phyloP scores from a whole-genome alignment of 495 filamentous ascomycete genomes.

The Thermothielavioides terrestris region DNA sequence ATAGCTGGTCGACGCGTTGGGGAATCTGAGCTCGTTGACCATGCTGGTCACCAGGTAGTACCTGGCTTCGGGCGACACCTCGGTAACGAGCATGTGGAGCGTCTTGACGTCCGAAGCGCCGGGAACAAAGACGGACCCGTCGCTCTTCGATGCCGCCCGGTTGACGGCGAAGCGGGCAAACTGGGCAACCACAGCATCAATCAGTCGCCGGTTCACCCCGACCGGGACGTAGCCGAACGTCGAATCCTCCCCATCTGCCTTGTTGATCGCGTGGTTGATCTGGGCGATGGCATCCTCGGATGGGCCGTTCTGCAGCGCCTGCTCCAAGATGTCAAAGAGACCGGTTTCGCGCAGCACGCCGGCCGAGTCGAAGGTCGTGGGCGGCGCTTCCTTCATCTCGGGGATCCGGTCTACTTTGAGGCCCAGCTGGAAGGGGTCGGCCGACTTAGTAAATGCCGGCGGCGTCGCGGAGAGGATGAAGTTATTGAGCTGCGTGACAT shows the following conservation, averaged over 20 bases:
- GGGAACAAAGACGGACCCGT: conserved; percentile 52
- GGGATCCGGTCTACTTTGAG: conserved; percentile 75
- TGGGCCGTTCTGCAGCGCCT: conserved; percentile 49
- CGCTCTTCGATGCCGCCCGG: conserved; percentile 47
- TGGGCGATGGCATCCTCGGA: conserved; percentile 61
- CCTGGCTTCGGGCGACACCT: conserved; percentile 64
- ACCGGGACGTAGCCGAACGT: conserved; percentile 56
- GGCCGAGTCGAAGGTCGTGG: conserved; percentile 50
- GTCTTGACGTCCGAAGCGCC: conserved; percentile 66
- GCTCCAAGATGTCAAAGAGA: conserved; percentile 61
- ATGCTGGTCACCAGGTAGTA: conserved; percentile 81
- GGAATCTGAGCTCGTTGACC: conserved; percentile 83
- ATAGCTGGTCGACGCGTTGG: conserved; percentile 84
- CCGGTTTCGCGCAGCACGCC: conserved; percentile 50
- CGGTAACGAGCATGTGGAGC: conserved; percentile 63
- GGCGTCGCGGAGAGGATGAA: conserved; percentile 80
- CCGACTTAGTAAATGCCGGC: conserved; percentile 61
- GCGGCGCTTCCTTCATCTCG: conserved; percentile 60
- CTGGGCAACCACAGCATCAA: conserved; percentile 77
- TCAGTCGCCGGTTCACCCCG: conserved; percentile 58
- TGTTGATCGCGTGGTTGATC: conserved; percentile 58
- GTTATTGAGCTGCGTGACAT: conserved; percentile 84
- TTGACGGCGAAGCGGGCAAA: conserved; percentile 63
- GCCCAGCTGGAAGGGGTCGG: conserved; percentile 71
- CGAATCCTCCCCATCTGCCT: conserved; percentile 42